These are phyloP conservation scores for Malus hybrid DNA, from an alignment of 331 rosid species.

Conservation along the genomic window DNA sequence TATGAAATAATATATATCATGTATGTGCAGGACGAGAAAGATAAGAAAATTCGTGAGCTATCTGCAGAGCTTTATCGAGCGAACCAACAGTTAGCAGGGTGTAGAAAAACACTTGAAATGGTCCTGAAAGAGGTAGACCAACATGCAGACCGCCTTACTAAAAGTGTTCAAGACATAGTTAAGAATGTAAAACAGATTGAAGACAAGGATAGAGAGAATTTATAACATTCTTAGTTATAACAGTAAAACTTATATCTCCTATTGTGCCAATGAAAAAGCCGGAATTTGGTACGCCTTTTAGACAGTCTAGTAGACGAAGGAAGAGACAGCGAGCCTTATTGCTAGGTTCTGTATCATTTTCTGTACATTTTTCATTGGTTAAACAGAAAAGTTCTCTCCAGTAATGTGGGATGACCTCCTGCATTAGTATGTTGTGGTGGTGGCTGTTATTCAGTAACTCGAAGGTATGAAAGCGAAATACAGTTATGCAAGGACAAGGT, in stretches of 20 bases:
- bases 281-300: not conserved
- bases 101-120: not conserved
- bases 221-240: not conserved
- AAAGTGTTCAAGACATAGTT: not conserved
- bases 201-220: not conserved
- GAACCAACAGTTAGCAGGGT: not conserved
- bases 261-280: not conserved
- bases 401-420: not conserved
- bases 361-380: not conserved
- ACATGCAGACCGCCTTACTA: slow-evolving; percentile 2
- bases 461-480: not conserved
- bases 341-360: not conserved
- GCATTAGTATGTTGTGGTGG: not conserved
- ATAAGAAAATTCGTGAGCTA: slow-evolving; percentile 4
- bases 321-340: not conserved
- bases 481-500: not conserved
- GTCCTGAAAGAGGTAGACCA: slow-evolving; percentile 3
- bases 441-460: not conserved
- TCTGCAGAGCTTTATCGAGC: not conserved
- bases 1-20: not conserved
- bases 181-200: not conserved
- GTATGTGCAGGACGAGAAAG: not conserved
- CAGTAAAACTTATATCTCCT: not conserved
- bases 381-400: not conserved
- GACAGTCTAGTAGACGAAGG: not conserved